Percentiles rank a stretch among this genome's conserved stretches.
These are phyloP conservation scores for Lentinula boryana DNA, from an alignment of 768 basidiomycete species.

Conservation along the genomic window DNA sequence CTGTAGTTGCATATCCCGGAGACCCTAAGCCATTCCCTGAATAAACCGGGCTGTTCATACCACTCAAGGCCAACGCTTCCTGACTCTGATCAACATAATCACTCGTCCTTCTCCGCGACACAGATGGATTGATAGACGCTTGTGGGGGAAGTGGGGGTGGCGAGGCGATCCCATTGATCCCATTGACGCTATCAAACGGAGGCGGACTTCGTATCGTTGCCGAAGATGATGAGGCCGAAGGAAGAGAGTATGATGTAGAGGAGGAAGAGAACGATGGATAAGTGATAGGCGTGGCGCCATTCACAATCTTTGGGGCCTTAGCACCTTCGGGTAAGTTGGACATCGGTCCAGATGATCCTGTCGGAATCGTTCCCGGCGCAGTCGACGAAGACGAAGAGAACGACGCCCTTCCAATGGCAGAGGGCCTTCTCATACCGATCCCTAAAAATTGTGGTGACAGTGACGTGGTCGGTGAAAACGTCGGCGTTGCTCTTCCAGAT, in stretches of 20 bases:
- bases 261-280: constrained; percentile 6
- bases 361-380: neutral
- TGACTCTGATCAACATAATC: constrained; percentile 80
- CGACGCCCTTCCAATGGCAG: neutral
- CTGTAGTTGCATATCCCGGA: neutral
- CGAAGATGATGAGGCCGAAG: constrained; percentile 1
- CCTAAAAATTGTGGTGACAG: neutral
- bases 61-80: constrained; percentile 50
- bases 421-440: neutral
- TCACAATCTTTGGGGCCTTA: neutral
- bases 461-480: neutral
- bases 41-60: constrained; percentile 21
- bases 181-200: constrained; percentile 22
- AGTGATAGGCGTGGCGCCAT: constrained; percentile 3
- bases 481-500: neutral
- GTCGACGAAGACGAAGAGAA: neutral
- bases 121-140: constrained; percentile 78
- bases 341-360: neutral
- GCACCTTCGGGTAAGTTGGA: neutral
- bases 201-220: neutral
- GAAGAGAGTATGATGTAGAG: neutral
- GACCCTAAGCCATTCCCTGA: neutral
- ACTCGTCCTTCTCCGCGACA: constrained; percentile 60
- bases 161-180: constrained; percentile 39
- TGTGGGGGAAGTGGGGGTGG: constrained; percentile 84